Conservation (phyloP, 1,284 basidiomycete genomes). For the Sphagnurus paluster region DNA sequence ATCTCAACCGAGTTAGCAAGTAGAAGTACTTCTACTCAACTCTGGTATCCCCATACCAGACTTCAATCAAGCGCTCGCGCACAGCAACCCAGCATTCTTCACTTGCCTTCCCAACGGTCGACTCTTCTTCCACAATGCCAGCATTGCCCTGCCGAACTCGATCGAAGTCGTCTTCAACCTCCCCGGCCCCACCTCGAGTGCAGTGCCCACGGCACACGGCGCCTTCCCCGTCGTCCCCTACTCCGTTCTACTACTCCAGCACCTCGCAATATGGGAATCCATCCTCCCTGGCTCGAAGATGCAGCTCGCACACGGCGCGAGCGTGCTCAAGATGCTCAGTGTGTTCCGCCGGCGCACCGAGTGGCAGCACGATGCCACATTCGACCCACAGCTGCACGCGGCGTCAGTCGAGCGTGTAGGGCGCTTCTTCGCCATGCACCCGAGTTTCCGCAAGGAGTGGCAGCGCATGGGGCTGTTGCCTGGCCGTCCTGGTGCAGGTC, state of each 20-base stretch:
- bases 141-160: background rate
- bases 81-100: slow-evolving; percentile 6
- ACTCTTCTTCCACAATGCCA: slow-evolving; percentile 1
- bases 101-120: background rate
- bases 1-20: slow-evolving; percentile 2
- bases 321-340: slow-evolving; percentile 10
- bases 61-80: slow-evolving; percentile 8
- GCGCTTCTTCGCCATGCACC: slow-evolving; percentile 9
- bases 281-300: background rate
- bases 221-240: slow-evolving; percentile 12
- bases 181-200: background rate
- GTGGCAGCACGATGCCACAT: slow-evolving; percentile 7
- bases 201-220: background rate
- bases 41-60: slow-evolving; percentile 1
- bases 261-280: slow-evolving; percentile 13
- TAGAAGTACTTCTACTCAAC: slow-evolving; percentile 8
- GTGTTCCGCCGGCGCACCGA: slow-evolving; percentile 7
- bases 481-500: background rate
- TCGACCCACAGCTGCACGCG: slow-evolving; percentile 7
- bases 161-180: slow-evolving; percentile 10
- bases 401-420: slow-evolving; percentile 7
- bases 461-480: slow-evolving; percentile 11
- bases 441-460: slow-evolving; percentile 15
- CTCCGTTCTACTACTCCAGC: slow-evolving; percentile 12
- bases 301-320: background rate